These are phyloP conservation scores for Acer negundo DNA, from an alignment of 345 rosid genomes.

Conservation along the genomic window DNA sequence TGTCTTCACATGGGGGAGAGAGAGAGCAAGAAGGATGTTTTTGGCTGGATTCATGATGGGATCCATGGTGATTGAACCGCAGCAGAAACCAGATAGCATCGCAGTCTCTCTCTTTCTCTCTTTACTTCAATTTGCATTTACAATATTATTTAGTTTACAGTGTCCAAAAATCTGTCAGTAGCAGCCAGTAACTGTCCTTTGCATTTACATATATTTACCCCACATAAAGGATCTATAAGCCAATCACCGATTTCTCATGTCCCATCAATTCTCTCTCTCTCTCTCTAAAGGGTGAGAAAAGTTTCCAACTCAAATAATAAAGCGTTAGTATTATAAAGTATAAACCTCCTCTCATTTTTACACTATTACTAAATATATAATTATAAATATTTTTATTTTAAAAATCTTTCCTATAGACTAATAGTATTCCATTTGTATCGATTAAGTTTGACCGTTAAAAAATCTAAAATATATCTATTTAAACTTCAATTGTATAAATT, in stretches of 20 bases:
- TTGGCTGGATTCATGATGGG: slow-evolving; percentile 24
- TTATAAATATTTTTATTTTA: too few relatives aligned
- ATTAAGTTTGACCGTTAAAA: too few relatives aligned
- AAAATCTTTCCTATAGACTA: too few relatives aligned
- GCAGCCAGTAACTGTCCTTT: slow-evolving; percentile 8
- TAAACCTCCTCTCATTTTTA: too few relatives aligned
- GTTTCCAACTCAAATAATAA: background rate
- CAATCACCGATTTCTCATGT: slow-evolving; percentile 15
- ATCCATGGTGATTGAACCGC: background rate
- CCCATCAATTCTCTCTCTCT: slow-evolving; percentile 21
- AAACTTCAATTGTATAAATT: too few relatives aligned
- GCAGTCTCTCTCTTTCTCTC: slow-evolving; percentile 7
- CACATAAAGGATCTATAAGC: background rate
- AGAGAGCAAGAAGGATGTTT: slow-evolving; percentile 29
- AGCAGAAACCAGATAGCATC: background rate
- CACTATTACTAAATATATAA: too few relatives aligned
- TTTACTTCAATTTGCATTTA: background rate
- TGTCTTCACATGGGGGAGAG: slow-evolving; percentile 34
- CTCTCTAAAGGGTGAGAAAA: too few relatives aligned
- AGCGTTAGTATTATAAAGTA: too few relatives aligned
- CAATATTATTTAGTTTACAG: background rate
- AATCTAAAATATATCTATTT: too few relatives aligned
- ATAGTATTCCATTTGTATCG: too few relatives aligned
- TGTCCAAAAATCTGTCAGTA: slow-evolving; percentile 21
- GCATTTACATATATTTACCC: background rate